phyloP scores from a whole-genome alignment of 2,329 filamentous ascomycete genomes.

The Spiromastix sp. region DNA sequence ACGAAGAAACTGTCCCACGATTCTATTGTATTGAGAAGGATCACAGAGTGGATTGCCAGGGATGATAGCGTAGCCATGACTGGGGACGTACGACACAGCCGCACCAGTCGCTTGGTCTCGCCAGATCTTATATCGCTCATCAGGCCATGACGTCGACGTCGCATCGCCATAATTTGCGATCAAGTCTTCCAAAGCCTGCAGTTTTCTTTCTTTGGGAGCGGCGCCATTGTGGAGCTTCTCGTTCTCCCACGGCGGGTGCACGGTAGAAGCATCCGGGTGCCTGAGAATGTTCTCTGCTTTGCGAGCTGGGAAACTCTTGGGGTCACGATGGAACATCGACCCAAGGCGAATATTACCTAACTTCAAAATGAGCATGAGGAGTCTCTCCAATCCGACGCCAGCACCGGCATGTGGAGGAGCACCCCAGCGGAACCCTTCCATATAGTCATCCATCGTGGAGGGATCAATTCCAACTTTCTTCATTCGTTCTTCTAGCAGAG shows the following conservation, averaged over 20 bases:
- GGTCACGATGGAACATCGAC: conserved; percentile 78
- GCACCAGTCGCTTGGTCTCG: conserved; percentile 69
- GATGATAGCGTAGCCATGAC: conserved; percentile 69
- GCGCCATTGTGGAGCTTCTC: conserved; percentile 24
- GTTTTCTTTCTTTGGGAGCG: conserved; percentile 38
- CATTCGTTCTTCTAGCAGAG: conserved; percentile 69
- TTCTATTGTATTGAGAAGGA: conserved; percentile 59
- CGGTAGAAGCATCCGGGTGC: conserved; percentile 78
- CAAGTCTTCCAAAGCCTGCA: conserved; percentile 71
- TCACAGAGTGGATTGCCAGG: conserved; percentile 85
- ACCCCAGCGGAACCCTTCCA: conserved; percentile 78
- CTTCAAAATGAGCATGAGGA: conserved; percentile 75
- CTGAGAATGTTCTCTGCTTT: conserved; percentile 56
- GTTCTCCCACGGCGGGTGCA: conserved; percentile 54
- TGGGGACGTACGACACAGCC: conserved; percentile 71
- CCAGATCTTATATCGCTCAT: conserved; percentile 82
- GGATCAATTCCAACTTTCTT: conserved; percentile 63
- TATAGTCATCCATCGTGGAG: conserved; percentile 79
- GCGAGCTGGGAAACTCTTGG: conserved; percentile 69
- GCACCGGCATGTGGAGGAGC: conserved; percentile 83
- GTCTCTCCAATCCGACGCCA: conserved; percentile 79
- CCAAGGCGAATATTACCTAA: conserved; percentile 84
- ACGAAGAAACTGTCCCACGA: conserved; percentile 63
- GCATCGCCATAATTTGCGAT: conserved; percentile 94
- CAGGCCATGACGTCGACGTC: conserved; percentile 87